Conservation (phyloP, 768 basidiomycete species). For the Butyriboletus loyo region DNA sequence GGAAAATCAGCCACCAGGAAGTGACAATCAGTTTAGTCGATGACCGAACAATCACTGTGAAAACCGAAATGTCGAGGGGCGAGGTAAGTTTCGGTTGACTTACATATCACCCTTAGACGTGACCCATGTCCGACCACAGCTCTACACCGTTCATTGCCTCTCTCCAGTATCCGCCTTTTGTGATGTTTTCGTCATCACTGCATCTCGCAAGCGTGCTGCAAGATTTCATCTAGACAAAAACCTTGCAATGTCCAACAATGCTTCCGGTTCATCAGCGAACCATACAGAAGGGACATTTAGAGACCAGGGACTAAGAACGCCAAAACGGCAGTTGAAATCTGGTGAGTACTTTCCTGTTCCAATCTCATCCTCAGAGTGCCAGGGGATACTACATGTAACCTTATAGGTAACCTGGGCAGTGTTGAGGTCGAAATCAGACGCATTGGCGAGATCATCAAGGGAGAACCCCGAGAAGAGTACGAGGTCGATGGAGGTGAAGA, state of each 20-base stretch:
- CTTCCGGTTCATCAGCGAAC: conserved; percentile 3
- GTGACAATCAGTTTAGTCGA: conserved; percentile 11
- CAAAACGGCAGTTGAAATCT: background rate
- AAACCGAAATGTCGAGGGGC: conserved; percentile 6
- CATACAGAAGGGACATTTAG: background rate
- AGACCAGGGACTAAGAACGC: conserved; percentile 8
- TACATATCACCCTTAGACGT: background rate
- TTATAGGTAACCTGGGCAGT: conserved; percentile 4
- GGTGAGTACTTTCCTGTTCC: background rate
- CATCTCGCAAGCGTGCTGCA: conserved; percentile 9
- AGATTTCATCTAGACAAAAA: conserved; percentile 13
- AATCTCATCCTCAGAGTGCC: background rate
- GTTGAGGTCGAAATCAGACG: conserved; percentile 19
- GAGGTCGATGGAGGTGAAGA: background rate
- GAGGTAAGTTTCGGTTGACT: conserved; percentile 4
- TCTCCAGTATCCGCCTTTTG: conserved; percentile 15
- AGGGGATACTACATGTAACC: background rate
- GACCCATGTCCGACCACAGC: background rate
- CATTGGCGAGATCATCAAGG: conserved; percentile 7
- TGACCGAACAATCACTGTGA: conserved; percentile 9
- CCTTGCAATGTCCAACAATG: background rate
- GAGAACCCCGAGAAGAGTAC: background rate
- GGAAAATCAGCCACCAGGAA: conserved; percentile 1
- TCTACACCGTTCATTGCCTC: conserved; percentile 16
- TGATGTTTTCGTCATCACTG: conserved; percentile 9